Evolutionary conservation across 495 filamentous ascomycete genomes (phyloP), one percentile per base, ranked within the genome.

Genomic region (Penicillium silybi): DNA sequence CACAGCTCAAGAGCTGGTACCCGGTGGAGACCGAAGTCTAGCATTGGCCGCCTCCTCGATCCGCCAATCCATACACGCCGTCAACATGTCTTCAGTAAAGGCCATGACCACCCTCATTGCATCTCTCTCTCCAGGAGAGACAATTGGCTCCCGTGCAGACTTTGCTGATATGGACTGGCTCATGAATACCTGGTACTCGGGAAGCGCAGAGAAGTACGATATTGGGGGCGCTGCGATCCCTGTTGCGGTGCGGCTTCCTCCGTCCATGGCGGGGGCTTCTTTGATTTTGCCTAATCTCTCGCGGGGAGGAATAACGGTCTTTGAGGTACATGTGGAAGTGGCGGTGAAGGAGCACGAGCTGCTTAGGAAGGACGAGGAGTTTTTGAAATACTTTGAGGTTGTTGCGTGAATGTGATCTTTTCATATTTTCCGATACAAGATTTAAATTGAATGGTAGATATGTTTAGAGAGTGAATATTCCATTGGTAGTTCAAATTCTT

Each of bases 141-240:
- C n/a, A 5, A 15, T 63, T 20, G 52, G 34, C 29, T 46, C 44
- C 7, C 40, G 47, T 16, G 54, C 47, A 11, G 54, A 66, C 20
- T 63, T 66, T 23, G 27, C 19, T 8, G 52, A 54, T n/a, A 58
- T 66, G 63, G 59, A 66, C 32, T 6, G 61, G 6, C 43, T 63
- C 16, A 57, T 66, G 52, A 66, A 61, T 25, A 57, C 45, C 9
- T 66, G 63, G 63, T 52, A 53, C 27, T 56, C 57, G n/a, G 59
- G 57, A 0, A 59, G 19, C 9, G 60, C 54, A 5, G 57, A 58
- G 23, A 54, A 59, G 10, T 66, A 60, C 27, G 59, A 61, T 42
- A 42, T 66, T 48, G 63, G 63, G 10, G 37, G 18, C 29, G 57
- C 37, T 6, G 37, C 41, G 10, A 20, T 42, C 3, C 54, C 59